Evolutionary conservation across 192 early-diverging fungal species (phyloP), one percentile per base, ranked within the genome.

Genomic region (Entomortierella lignicola): DNA sequence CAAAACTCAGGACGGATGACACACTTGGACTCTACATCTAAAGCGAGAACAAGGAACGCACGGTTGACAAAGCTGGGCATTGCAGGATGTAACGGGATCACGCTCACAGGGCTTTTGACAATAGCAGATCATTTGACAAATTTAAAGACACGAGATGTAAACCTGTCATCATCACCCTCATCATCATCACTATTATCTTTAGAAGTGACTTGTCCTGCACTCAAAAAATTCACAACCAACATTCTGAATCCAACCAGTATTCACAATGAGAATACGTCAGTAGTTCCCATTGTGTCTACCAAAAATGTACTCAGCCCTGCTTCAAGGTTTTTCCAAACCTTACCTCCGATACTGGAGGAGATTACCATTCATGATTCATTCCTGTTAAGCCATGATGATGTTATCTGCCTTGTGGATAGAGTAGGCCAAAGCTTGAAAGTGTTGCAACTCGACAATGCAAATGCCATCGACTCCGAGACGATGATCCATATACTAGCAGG

Each of bases 71-170:
- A 42, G 12, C 21, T 79, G 18, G 55, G 74, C 5, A 39, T 79
- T 0, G 74, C 74, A 2, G 74, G 74, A 23, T 79, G 74, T 30
- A n/a, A 47, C 8, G 62, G 74, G n/a, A 51, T 79, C 12, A 69
- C 61, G 17, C 30, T 69, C 12, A 30, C 20, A 2, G 74, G 66
- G 8, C 50, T 79, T 8, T 26, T 69, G 61, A 48, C 56, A 13
- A 70, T 70, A 25, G 21, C 53, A 2, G 55, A 69, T 4, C 43
- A 61, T 1, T 30, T 57, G 29, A 32, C 31, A 3, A 27, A 15
- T n/a, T 41, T 15, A 15, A 15, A 47, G 15, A 29, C 27, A 18
- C 48, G 1, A 43, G 34, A 8, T 29, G 55, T 15, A 39, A 21
- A 47, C 4, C 44, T 2, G 8, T 70, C 66, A 3, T 69, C 66